phyloP scores from a whole-genome alignment of 2,329 filamentous ascomycete genomes.

The Scytalidium lignicola region DNA sequence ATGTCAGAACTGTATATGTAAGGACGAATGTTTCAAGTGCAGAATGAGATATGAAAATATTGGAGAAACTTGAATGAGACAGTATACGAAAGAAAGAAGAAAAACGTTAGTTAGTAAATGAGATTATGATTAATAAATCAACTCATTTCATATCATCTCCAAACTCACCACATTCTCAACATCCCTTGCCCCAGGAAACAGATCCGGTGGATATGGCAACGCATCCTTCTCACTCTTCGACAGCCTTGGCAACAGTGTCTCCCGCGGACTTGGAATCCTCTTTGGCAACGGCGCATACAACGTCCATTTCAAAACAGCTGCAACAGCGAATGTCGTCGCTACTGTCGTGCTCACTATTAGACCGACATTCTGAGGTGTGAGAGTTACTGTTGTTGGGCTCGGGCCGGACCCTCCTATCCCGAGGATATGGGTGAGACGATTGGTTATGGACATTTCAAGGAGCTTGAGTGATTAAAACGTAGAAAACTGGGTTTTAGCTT shows the following conservation, averaged over 20 bases:
- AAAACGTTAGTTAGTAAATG: no score
- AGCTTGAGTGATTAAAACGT: no score
- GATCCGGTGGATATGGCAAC: conserved; percentile 63
- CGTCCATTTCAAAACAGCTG: conserved; percentile 7
- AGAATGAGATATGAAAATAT: no score
- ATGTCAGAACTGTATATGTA: no score
- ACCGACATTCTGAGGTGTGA: neutral
- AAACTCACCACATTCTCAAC: conserved; percentile 50
- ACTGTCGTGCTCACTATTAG: conserved; percentile 10
- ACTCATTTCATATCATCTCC: neutral
- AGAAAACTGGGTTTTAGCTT: neutral
- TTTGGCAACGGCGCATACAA: conserved; percentile 5
- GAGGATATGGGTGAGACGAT: neutral
- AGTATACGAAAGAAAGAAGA: no score
- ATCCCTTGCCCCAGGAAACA: conserved; percentile 64
- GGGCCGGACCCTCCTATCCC: neutral
- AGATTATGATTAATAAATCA: no score
- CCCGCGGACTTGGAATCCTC: conserved; percentile 18
- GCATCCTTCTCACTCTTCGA: conserved; percentile 28
- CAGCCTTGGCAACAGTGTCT: conserved; percentile 15
- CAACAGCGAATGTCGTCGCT: conserved; percentile 13
- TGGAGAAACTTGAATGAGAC: no score
- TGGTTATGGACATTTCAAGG: neutral
- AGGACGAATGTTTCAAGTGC: no score
- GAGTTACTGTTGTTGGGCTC: neutral